Evolutionary conservation across 345 rosid species (phyloP).

Genomic region (Euphorbia tirucalli): DNA sequence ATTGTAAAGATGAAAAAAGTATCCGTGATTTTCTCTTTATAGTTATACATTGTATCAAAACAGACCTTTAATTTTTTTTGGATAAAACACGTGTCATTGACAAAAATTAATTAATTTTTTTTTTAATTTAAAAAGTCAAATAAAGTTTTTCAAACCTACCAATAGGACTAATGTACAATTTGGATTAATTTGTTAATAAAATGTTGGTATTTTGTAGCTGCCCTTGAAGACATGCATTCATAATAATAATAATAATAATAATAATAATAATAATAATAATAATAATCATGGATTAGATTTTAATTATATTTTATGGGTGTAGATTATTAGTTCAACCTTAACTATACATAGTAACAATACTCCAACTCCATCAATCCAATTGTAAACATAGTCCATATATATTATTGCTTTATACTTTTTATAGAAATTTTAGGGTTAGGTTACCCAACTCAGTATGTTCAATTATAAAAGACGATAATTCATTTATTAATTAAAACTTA

Average conservation of each 20-base stretch:
- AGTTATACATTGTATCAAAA: too few species aligned
- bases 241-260: neutral
- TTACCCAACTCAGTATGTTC: neutral
- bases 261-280: neutral
- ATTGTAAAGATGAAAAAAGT: too few species aligned
- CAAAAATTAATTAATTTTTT: neutral
- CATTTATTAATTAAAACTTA: too few species aligned
- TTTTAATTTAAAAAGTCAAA: too few species aligned
- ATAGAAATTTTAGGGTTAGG: slow-evolving; percentile 21
- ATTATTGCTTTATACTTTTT: neutral
- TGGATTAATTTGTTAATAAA: neutral
- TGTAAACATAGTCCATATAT: neutral
- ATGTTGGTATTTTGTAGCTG: neutral
- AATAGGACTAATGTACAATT: neutral
- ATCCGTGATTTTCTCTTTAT: too few species aligned
- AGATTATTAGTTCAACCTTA: neutral
- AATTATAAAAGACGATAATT: too few species aligned
- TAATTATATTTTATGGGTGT: neutral
- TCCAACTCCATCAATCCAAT: neutral
- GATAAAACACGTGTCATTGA: slow-evolving; percentile 16
- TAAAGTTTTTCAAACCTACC: neutral
- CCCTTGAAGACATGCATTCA: slow-evolving; percentile 3
- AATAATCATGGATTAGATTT: too few species aligned
- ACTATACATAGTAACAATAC: neutral
- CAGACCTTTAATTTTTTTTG: too few species aligned